phyloP scores from a whole-genome alignment of 202 grass and related monocot genomes.

The Hordeum pubiflorum region DNA sequence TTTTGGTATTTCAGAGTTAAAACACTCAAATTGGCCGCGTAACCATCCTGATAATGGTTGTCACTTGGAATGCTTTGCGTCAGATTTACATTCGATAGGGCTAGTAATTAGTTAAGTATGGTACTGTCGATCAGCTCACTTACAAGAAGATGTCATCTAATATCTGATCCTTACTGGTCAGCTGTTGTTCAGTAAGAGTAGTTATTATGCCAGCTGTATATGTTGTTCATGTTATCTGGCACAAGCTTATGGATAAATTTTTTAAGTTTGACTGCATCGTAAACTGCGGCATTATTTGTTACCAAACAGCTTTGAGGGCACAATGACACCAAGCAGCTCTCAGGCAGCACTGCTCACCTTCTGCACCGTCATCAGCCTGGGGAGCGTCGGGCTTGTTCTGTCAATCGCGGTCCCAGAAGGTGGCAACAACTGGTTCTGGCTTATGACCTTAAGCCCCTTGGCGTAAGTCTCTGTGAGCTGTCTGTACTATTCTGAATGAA shows the following conservation, averaged over 20 bases:
- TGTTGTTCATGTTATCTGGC: background rate
- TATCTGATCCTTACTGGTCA: background rate
- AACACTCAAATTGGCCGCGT: background rate
- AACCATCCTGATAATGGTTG: background rate
- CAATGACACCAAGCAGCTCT: conserved; percentile 81
- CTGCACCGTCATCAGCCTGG: conserved; percentile 90
- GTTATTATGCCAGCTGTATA: background rate
- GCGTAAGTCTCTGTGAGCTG: conserved; percentile 41
- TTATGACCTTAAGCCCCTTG: conserved; percentile 78
- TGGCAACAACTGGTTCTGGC: conserved; percentile 97
- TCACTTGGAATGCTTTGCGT: background rate
- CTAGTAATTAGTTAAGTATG: background rate
- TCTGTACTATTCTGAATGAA: background rate
- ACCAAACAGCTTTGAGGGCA: conserved; percentile 71
- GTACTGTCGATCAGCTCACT: background rate
- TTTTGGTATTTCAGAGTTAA: background rate
- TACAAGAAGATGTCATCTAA: background rate
- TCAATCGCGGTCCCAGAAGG: conserved; percentile 88
- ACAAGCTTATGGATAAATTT: background rate
- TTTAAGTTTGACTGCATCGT: no score
- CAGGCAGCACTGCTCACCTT: conserved; percentile 90
- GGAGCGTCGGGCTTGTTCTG: conserved; percentile 77
- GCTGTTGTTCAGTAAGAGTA: background rate
- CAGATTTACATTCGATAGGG: background rate
- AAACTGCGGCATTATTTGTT: background rate